Evolutionary conservation across 352 stramenopile genomes (phyloP), one percentile per base, ranked within the genome.

Genomic region (Pythium dissotocum): DNA sequence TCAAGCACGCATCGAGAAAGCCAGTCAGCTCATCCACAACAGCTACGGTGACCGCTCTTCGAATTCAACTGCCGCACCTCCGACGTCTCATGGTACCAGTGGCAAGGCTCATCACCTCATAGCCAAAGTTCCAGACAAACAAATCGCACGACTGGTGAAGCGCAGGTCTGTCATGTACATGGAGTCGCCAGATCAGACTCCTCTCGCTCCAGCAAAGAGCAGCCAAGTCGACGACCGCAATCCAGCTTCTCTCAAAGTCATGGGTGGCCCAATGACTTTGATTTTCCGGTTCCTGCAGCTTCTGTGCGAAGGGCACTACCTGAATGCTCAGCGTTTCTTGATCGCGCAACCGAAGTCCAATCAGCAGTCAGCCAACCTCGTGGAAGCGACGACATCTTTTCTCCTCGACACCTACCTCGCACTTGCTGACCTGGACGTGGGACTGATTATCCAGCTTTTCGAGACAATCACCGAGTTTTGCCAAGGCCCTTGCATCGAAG

Each of bases 401-500:
- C 65, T 93, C 5, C 30, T 93, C 21, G 80, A 90, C 12, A 86
- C 85, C 2, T 88, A 89, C 46, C 58, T 86, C 9, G 67, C 73
- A 0, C 60, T 90, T 8, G 77, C 77, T 6, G 74, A 86, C 53
- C 36, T 80, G n/a, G 77, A 88, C 26, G 71, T 89, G 9, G 75
- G 60, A 2, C 63, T 93, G 28, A 69, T 91, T 4, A 88, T 83
- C 6, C 85, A 93, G 62, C 38, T 93, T 2, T 90, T 93, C 61
- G 82, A 90, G 44, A 91, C 85, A 6, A 86, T 93, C 32, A 83
- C 83, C 2, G 85, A 93, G 59, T 90, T 88, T 60, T 93, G 85
- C n/a, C 85, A 93, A 66, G 85, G 85, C 6, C 85, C 81, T 1
- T 93, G 85, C 48, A 62, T 79, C 12, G 85, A 90, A 79, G 83